A percentile compares a stretch with the other conserved stretches of the same genome.
phyloP scores from a whole-genome alignment of 1,284 basidiomycete genomes.

The Ceraceosorus bombacis region DNA sequence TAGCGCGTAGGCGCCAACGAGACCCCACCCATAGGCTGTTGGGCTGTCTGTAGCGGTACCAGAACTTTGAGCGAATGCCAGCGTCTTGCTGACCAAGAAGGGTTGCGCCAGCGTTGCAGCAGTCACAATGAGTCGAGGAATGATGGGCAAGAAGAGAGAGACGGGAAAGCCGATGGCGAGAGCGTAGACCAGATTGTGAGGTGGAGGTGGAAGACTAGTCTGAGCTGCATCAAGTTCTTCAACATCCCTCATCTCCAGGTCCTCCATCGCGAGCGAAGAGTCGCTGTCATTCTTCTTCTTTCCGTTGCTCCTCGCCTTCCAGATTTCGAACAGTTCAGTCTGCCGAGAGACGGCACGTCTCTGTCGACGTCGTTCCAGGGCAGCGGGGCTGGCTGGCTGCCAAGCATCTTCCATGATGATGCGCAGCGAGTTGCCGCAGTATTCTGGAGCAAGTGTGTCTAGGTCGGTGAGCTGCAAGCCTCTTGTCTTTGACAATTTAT shows the following conservation, averaged over 20 bases:
- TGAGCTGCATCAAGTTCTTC: constrained; percentile 14
- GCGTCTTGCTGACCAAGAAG: constrained; percentile 29
- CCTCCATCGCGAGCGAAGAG: not conserved
- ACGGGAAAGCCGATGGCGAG: constrained; percentile 25
- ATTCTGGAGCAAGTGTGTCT: constrained; percentile 23
- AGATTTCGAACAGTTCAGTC: no score
- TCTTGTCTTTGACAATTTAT: constrained; percentile 2
- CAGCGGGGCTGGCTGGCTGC: not conserved
- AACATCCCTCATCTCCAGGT: not conserved
- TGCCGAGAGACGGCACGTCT: no score
- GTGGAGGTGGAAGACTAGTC: not conserved
- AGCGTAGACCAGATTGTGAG: constrained; percentile 17
- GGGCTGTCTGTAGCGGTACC: constrained; percentile 19
- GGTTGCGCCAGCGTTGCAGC: constrained; percentile 29
- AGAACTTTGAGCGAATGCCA: constrained; percentile 33
- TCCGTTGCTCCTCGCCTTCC: not conserved
- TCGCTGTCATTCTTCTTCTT: not conserved
- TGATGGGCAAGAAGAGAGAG: constrained; percentile 23
- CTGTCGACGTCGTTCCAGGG: no score
- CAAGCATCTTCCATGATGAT: constrained; percentile 8
- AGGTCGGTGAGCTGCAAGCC: constrained; percentile 24
- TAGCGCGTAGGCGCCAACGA: constrained; percentile 38
- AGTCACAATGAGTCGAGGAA: constrained; percentile 26
- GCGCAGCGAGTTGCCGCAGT: constrained; percentile 17
- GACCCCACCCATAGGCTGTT: constrained; percentile 33